Evolutionary conservation across 208 protist species (phyloP), one percentile per base, ranked within the genome.

Genomic region (Lotmaria passim): DNA sequence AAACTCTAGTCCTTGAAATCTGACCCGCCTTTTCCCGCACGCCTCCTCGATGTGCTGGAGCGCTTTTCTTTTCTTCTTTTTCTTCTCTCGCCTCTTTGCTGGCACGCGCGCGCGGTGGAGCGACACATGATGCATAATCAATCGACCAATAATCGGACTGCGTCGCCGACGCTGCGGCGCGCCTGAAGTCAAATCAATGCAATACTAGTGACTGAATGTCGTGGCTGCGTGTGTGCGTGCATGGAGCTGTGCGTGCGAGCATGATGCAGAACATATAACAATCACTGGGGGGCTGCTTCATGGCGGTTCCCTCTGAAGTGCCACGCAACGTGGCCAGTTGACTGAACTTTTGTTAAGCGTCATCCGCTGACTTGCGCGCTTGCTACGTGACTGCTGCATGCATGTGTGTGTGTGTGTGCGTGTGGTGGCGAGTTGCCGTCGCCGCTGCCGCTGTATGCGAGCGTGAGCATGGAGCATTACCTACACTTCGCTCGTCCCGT

Each of bases 1-100:
- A 78, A 74, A 48, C 46, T 62, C 73, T 61, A 85, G 79, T 85
- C 79, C 79, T 82, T 85, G 75, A 82, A 81, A 85, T 77, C 79
- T 85, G 79, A 85, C 36, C 33, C 34, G 36, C 21, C 31, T 24
- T 17, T 17, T 15, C 48, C 23, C 36, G 10, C 12, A n/a, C 15
- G 53, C 31, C 19, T 23, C 26, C 15, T 58, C 0, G 19, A 56
- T 21, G 19, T 58, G 34, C 44, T 14, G n/a, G n/a, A n/a, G n/a
- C n/a, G n/a, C n/a, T n/a, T n/a, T n/a, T n/a, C n/a, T n/a, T n/a
- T n/a, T n/a, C n/a, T n/a, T n/a, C n/a, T n/a, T n/a, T n/a, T n/a
- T n/a, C n/a, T n/a, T n/a, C n/a, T n/a, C n/a, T n/a, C n/a, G n/a
- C n/a, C n/a, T n/a, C n/a, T 33, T 39, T 53, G 52, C 8, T 23